Evolutionary conservation across 495 filamentous ascomycete genomes (phyloP).

Genomic region (Neurospora africana): DNA sequence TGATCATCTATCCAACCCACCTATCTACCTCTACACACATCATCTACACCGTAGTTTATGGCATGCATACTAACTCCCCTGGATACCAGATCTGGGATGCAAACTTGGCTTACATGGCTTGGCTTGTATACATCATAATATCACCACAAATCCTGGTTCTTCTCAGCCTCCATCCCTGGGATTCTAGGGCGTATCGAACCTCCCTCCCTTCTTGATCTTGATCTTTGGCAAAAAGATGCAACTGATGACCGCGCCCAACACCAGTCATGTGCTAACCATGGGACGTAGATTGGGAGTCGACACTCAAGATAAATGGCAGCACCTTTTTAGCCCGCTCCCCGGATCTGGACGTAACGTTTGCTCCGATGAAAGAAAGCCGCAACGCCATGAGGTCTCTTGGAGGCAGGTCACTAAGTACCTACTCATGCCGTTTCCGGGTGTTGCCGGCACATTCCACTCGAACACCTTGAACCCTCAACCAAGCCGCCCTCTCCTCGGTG

Average conservation of each 20-base stretch:
- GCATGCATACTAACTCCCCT: not conserved
- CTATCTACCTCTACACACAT: not conserved
- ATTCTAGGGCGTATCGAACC: not conserved
- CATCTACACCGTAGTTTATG: not conserved
- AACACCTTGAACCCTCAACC: not conserved
- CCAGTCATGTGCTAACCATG: not conserved
- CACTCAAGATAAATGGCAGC: not conserved
- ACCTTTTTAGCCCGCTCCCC: not conserved
- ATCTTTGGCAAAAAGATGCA: not conserved
- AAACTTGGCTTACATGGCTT: not conserved
- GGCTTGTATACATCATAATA: not conserved
- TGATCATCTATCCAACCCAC: not conserved
- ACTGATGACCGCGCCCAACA: not conserved
- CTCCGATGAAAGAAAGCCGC: not conserved
- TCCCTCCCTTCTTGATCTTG: not conserved
- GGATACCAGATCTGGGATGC: not conserved
- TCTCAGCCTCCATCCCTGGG: not conserved
- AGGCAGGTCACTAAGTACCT: not conserved
- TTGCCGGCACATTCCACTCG: slow-evolving; percentile 4
- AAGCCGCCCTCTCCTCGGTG: not conserved
- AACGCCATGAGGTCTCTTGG: not conserved
- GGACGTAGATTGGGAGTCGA: not conserved
- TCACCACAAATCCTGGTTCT: not conserved
- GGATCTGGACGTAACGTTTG: not conserved
- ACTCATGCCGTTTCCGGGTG: slow-evolving; percentile 3